These are phyloP conservation scores for Entelexis sorbosivorans DNA, from an alignment of 1,139 yeast genomes.

Conservation along the genomic window DNA sequence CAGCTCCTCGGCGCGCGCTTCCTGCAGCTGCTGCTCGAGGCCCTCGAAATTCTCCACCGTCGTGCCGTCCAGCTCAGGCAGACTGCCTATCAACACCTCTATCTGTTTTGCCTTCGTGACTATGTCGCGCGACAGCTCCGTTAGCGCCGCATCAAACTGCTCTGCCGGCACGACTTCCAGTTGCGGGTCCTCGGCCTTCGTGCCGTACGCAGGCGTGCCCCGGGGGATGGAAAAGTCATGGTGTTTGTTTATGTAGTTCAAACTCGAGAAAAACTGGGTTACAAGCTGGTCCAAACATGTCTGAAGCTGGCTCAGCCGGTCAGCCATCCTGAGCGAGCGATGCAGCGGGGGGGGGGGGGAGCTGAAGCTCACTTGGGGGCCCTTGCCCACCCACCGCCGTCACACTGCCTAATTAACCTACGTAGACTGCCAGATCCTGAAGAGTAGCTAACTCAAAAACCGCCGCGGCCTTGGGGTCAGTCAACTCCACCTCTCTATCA, in stretches of 20 bases:
- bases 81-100: conserved; percentile 68
- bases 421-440: too few species aligned
- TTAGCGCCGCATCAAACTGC: conserved; percentile 36
- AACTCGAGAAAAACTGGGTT: conserved; percentile 84
- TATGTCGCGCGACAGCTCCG: conserved; percentile 62
- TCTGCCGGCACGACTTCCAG: conserved; percentile 33
- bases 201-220: conserved; percentile 32
- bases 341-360: too few species aligned
- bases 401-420: not conserved
- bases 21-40: conserved; percentile 53
- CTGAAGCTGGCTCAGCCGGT: conserved; percentile 84
- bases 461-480: too few species aligned
- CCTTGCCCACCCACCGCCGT: not conserved
- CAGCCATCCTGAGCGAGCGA: conserved; percentile 29
- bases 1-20: conserved; percentile 50
- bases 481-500: too few species aligned
- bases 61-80: conserved; percentile 88
- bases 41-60: conserved; percentile 50
- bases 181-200: conserved; percentile 43
- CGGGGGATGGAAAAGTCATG: conserved; percentile 46
- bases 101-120: conserved; percentile 80
- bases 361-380: too few species aligned
- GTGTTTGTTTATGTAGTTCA: conserved; percentile 69
- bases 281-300: conserved; percentile 80
- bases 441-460: too few species aligned